Percentiles rank a stretch among this genome's conserved stretches.
Conservation (phyloP, 139 green algal species). For the Tetradesmus lagerheimii region DNA sequence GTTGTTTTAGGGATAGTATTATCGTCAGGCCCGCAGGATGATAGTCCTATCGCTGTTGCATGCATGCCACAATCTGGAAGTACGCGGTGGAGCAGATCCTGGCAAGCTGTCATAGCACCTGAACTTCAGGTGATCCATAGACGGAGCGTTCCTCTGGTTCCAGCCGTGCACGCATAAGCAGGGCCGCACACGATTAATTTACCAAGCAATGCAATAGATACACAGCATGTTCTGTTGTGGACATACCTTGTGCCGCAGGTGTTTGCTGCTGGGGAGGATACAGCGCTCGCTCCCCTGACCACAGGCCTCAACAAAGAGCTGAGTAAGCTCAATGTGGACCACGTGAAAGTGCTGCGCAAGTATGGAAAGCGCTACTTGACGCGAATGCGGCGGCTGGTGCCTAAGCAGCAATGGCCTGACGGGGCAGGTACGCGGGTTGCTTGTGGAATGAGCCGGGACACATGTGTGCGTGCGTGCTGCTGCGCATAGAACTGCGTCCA, state of each 20-base stretch:
- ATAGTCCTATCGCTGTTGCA: too few relatives aligned
- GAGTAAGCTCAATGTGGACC: background rate
- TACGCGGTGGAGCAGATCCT: too few relatives aligned
- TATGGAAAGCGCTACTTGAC: constrained; percentile 29
- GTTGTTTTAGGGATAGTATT: too few relatives aligned
- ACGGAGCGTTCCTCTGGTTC: too few relatives aligned
- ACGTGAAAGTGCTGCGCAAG: background rate
- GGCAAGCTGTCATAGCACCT: too few relatives aligned
- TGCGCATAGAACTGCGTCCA: background rate
- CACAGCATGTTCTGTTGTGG: too few relatives aligned
- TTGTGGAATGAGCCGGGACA: background rate
- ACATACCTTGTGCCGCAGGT: background rate
- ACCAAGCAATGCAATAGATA: too few relatives aligned
- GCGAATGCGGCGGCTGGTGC: constrained; percentile 35
- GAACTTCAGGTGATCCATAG: too few relatives aligned
- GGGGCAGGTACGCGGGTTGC: background rate
- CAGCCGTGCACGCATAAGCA: too few relatives aligned
- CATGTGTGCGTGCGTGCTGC: background rate
- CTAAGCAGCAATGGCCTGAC: background rate
- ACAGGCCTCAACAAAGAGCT: constrained; percentile 59
- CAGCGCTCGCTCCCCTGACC: constrained; percentile 72
- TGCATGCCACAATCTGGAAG: too few relatives aligned
- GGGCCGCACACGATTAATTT: too few relatives aligned
- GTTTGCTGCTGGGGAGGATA: constrained; percentile 65
- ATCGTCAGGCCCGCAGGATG: too few relatives aligned